These are phyloP conservation scores for Plasmodium relictum DNA, from an alignment of 169 alveolate species.

Conservation along the genomic window DNA sequence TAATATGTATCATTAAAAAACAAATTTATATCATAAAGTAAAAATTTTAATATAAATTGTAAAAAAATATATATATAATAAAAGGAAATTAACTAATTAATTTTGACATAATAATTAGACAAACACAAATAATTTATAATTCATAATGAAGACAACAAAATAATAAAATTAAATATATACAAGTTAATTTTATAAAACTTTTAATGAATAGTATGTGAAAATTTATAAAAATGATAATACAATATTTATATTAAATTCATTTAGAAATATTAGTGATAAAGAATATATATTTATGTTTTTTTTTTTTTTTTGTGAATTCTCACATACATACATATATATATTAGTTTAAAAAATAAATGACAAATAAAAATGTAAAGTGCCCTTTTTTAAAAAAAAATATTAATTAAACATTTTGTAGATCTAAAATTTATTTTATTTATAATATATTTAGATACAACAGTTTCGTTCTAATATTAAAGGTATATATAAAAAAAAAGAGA, in stretches of 20 bases:
- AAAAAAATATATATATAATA: constrained; percentile 11
- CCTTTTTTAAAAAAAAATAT: constrained; percentile 10
- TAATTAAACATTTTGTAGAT: constrained; percentile 29
- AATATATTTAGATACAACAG: constrained; percentile 17
- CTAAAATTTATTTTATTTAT: background rate
- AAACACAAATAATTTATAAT: constrained; percentile 16
- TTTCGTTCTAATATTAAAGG: constrained; percentile 6
- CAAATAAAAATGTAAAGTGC: background rate
- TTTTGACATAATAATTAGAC: constrained; percentile 6
- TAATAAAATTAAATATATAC: background rate
- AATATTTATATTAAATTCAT: constrained; percentile 8
- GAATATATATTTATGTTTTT: background rate
- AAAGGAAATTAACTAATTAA: constrained; percentile 9
- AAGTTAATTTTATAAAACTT: constrained; percentile 2
- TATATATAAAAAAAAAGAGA: background rate
- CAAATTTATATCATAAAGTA: background rate
- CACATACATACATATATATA: constrained; percentile 13
- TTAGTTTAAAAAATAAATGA: background rate
- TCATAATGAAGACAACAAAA: constrained; percentile 25
- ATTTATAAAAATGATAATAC: constrained; percentile 8
- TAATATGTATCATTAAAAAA: constrained; percentile 8
- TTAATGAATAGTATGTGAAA: background rate
- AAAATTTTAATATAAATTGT: constrained; percentile 12
- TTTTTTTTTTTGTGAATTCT: constrained; percentile 3
- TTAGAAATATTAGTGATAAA: background rate